Percentiles rank a stretch among this genome's conserved stretches.
Evolutionary conservation across 1,284 basidiomycete species (phyloP).

Genomic region (Ceratorhiza oryzae-sativae): DNA sequence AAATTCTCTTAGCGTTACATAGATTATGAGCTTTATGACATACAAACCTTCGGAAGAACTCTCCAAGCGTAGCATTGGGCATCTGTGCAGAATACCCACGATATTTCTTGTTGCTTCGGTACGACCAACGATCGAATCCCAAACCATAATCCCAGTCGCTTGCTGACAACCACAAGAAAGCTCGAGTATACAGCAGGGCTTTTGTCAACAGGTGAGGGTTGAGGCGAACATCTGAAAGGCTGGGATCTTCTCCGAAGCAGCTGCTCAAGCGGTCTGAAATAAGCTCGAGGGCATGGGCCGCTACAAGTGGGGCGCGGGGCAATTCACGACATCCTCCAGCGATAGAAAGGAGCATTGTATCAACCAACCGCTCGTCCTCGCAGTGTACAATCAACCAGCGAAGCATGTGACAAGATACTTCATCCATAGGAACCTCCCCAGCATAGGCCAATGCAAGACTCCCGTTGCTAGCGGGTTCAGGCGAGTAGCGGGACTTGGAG

Average conservation of each 20-base stretch:
- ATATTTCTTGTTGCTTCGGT: not conserved
- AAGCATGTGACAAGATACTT: not conserved
- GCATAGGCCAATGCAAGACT: not conserved
- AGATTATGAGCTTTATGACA: not conserved
- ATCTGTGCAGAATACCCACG: not conserved
- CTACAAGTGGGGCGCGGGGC: not conserved
- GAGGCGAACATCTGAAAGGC: not conserved
- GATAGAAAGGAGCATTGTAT: slow-evolving; percentile 3
- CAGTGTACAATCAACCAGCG: slow-evolving; percentile 10
- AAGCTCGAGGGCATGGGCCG: not conserved
- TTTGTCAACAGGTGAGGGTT: not conserved
- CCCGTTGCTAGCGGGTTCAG: not conserved
- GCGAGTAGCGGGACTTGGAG: too few species aligned
- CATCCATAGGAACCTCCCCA: not conserved
- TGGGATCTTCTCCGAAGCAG: not conserved
- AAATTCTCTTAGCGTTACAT: not conserved
- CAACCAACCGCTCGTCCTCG: slow-evolving; percentile 8
- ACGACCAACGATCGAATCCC: not conserved
- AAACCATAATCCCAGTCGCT: not conserved
- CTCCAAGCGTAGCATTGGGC: not conserved
- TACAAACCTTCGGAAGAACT: not conserved
- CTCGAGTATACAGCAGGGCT: not conserved
- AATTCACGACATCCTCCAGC: not conserved
- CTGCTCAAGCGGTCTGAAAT: not conserved
- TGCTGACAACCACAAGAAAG: not conserved